Conservation (phyloP, 768 basidiomycete genomes). For the Trichaptum fuscoviolaceum region DNA sequence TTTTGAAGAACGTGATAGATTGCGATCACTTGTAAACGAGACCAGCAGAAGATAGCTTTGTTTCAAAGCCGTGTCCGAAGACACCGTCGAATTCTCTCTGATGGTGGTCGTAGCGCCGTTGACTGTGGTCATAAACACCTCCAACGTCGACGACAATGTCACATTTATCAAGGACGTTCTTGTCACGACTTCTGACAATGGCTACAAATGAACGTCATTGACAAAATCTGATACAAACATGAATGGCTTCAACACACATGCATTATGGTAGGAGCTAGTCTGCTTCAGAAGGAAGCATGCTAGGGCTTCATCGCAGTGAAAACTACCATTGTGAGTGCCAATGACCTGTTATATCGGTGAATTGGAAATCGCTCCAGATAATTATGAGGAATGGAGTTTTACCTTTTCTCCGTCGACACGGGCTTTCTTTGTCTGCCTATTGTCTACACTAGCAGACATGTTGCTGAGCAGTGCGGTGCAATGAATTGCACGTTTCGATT, state of each 20-base stretch:
- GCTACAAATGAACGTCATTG: neutral
- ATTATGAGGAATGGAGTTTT: neutral
- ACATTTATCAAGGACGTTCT: constrained; percentile 65
- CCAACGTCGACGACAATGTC: constrained; percentile 98
- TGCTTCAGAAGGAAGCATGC: constrained; percentile 85
- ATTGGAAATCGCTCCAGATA: neutral
- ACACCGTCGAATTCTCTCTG: constrained; percentile 89
- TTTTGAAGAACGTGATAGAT: neutral
- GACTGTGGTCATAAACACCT: constrained; percentile 78
- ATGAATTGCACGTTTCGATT: neutral
- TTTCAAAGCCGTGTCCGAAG: constrained; percentile 82
- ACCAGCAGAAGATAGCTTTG: constrained; percentile 90
- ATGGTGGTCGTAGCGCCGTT: constrained; percentile 89
- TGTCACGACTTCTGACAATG: constrained; percentile 56
- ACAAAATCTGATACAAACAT: neutral
- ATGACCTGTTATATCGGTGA: constrained; percentile 48
- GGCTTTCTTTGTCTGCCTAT: neutral
- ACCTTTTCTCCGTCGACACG: neutral
- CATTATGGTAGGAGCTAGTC: constrained; percentile 68
- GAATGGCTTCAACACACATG: constrained; percentile 42
- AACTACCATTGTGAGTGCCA: constrained; percentile 93
- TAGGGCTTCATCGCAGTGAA: constrained; percentile 96
- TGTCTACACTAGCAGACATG: neutral
- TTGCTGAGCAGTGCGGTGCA: neutral
- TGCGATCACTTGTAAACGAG: constrained; percentile 84